These are phyloP conservation scores for Blastobotrys niveus DNA, from an alignment of 1,139 yeast genomes.

Conservation along the genomic window DNA sequence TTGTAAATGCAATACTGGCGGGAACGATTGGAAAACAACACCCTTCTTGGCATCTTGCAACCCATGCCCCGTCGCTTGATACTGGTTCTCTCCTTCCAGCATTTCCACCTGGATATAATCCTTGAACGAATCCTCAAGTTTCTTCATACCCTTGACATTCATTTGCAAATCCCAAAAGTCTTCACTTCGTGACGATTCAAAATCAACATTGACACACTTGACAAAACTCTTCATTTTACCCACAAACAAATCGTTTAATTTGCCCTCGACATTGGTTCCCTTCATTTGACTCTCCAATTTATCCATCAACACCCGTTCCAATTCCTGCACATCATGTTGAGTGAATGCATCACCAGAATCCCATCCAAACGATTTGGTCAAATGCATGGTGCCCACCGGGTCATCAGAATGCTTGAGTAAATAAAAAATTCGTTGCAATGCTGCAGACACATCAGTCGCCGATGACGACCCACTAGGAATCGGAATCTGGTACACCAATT, in stretches of 20 bases:
- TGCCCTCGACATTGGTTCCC: conserved; percentile 76
- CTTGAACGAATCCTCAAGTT: conserved; percentile 67
- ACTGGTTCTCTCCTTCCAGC: conserved; percentile 91
- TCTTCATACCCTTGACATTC: conserved; percentile 78
- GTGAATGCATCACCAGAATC: conserved; percentile 92
- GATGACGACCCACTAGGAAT: conserved; percentile 50
- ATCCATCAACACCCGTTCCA: conserved; percentile 94
- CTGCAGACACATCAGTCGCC: conserved; percentile 54
- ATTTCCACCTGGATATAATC: conserved; percentile 86
- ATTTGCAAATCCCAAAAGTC: conserved; percentile 98
- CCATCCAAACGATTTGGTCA: conserved; percentile 96
- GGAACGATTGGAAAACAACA: conserved; percentile 83
- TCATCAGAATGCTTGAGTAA: conserved; percentile 63
- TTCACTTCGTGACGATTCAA: conserved; percentile 85
- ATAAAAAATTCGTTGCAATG: conserved; percentile 83
- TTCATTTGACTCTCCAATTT: conserved; percentile 88
- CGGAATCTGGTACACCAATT: conserved; percentile 84
- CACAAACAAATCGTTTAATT: conserved; percentile 76
- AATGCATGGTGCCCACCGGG: conserved; percentile 78
- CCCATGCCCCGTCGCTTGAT: conserved; percentile 88
- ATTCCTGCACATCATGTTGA: conserved; percentile 96
- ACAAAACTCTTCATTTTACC: conserved; percentile 96
- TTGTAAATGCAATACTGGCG: conserved; percentile 89
- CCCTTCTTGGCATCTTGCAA: conserved; percentile 97
- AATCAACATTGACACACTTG: conserved; percentile 90